Base-by-base conservation (phyloP, 192 early-diverging fungal genomes). In the Backusella morwellensis region DNA sequence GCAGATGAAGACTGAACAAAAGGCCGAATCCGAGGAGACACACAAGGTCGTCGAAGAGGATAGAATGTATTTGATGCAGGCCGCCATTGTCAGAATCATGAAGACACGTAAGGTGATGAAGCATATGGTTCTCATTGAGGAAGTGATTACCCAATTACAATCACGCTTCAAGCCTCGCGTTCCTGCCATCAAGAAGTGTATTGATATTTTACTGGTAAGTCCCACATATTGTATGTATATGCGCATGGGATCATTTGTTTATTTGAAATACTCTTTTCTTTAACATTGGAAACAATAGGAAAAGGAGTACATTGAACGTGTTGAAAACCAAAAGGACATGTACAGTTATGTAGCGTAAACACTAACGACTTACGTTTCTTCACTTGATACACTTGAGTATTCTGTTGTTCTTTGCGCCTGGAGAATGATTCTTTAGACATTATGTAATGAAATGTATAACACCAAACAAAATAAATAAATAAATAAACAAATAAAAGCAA, bases 51-150 rank as follows among this genome's bases (percentile, higher is more conserved):
- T 99, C 19, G 95, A 95, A 75, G 91, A 96, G 77, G 97, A 98
- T 81, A 91, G 98, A 50, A 95, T 94, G 85, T 84, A 91, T 71
- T 82, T 96, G 73, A 98, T 99, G 85, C 96, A 99, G 85, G 93
- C 97, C 6, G 97, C 98, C 0, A 97, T 99, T 88, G 98, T 99
- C 50, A 95, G 98, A 21, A 96, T 99, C 77, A 99, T 99, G 98
- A 99, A 99, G 89, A 95, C 97, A 1, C 93, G 97, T 36, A 97
- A 98, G 84, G 88, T 88, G 42, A 85, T 98, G 86, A 91, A 93
- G 73, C 95, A 98, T 82, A 85, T 91, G 7, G 82, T 88, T 44
- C 89, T 99, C 17, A 91, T 99, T 42, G 87, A 93, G 34, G 97
- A 98, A 75, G 94, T 96, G 5, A 95, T 98, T 68, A 83, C 88